Percentiles rank a stretch among this genome's conserved stretches.
phyloP scores from a whole-genome alignment of 768 basidiomycete genomes.

The Amanita pseudoporphyria region DNA sequence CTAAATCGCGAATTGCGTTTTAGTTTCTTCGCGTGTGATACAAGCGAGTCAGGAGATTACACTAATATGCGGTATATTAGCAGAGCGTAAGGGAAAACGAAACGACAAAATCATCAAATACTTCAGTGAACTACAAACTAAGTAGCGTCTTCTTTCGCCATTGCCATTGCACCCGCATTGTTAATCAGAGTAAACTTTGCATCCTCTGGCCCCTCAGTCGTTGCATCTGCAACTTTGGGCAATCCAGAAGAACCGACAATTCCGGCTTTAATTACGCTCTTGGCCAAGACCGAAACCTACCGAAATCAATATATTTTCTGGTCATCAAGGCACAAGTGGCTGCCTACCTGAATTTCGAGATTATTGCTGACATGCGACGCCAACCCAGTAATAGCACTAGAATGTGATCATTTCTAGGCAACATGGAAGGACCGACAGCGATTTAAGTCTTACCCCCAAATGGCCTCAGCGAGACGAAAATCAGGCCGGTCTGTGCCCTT shows the following conservation, averaged over 20 bases:
- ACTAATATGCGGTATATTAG: neutral
- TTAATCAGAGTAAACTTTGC: constrained; percentile 42
- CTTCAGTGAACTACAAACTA: neutral
- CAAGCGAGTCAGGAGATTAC: no score
- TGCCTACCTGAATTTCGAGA: constrained; percentile 35
- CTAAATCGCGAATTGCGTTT: no score
- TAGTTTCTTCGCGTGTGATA: no score
- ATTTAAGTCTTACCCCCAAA: constrained; percentile 30
- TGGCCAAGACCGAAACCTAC: constrained; percentile 46
- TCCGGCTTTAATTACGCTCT: constrained; percentile 45
- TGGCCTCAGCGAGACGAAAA: constrained; percentile 27
- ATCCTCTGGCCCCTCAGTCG: constrained; percentile 27
- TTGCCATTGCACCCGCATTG: constrained; percentile 39
- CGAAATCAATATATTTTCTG: no score
- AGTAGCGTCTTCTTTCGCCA: constrained; percentile 24
- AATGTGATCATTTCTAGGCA: constrained; percentile 17
- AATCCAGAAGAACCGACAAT: constrained; percentile 41
- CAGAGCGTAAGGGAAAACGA: neutral
- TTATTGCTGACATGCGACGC: constrained; percentile 28
- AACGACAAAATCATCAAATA: no score
- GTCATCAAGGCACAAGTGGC: neutral
- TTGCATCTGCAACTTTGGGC: constrained; percentile 32
- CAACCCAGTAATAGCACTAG: constrained; percentile 20
- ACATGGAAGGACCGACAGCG: neutral
- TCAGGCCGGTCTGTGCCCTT: constrained; percentile 36